Evolutionary conservation across 2,329 filamentous ascomycete genomes (phyloP).

Genomic region (Geosmithia putterillii): DNA sequence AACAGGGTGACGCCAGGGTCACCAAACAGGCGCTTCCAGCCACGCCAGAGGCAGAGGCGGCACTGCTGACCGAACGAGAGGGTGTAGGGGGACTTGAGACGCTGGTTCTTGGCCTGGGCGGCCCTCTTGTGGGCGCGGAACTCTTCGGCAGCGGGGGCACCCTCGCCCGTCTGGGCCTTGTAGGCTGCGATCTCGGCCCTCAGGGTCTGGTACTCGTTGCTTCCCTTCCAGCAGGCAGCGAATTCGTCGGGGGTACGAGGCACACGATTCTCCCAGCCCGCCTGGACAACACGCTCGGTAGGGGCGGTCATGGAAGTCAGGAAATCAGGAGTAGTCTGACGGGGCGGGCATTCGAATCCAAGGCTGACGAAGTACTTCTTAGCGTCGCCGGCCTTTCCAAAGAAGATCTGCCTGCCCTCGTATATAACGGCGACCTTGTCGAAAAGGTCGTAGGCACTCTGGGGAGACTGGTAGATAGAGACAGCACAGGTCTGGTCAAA

Average conservation of each 20-base stretch:
- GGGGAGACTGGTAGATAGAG: constrained; percentile 43
- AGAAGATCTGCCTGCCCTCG: constrained; percentile 50
- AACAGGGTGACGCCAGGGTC: constrained; percentile 31
- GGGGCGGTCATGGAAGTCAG: constrained; percentile 57
- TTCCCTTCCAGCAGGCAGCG: constrained; percentile 19
- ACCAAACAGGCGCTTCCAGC: constrained; percentile 23
- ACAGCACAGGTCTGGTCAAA: constrained; percentile 33
- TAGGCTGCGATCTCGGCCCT: constrained; percentile 15
- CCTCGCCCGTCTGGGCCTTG: not conserved
- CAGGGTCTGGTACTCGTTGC: constrained; percentile 11
- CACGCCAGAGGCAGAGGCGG: constrained; percentile 25
- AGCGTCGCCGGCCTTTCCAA: constrained; percentile 46
- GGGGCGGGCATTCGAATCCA: constrained; percentile 53
- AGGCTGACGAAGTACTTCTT: constrained; percentile 54
- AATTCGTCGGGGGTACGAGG: constrained; percentile 22
- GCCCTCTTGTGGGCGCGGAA: constrained; percentile 14
- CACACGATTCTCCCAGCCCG: constrained; percentile 33
- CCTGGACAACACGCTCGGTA: constrained; percentile 39
- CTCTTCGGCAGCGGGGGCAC: constrained; percentile 9
- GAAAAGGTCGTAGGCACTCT: constrained; percentile 44
- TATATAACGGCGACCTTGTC: constrained; percentile 48
- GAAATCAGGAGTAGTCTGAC: constrained; percentile 60
- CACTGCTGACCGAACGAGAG: constrained; percentile 34
- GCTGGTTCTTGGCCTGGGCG: constrained; percentile 19
- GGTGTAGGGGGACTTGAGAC: constrained; percentile 33